A percentile compares a stretch with the other conserved stretches of the same genome.
Conservation (phyloP, 2,329 filamentous ascomycete species). For the Pseudocercospora fuligena region DNA sequence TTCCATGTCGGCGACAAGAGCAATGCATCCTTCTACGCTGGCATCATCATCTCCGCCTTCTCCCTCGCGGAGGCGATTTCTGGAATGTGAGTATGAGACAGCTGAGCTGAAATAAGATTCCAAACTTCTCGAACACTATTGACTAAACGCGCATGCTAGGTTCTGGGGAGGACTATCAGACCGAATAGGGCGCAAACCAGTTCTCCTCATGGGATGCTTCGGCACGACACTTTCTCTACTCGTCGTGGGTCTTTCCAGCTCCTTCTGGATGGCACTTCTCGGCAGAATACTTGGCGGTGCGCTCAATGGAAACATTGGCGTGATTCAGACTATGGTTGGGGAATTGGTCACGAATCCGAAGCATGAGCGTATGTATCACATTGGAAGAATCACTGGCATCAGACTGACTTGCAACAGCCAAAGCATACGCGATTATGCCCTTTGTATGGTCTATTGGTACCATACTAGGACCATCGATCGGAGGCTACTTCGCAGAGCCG, state of each 20-base stretch:
- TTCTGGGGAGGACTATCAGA: conserved; percentile 87
- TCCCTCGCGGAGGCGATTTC: conserved; percentile 81
- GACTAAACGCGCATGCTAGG: conserved; percentile 25
- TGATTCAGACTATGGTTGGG: conserved; percentile 81
- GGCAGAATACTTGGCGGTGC: conserved; percentile 79
- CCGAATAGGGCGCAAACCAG: conserved; percentile 80
- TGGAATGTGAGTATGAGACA: conserved; percentile 64
- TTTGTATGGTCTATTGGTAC: conserved; percentile 93
- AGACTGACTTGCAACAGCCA: conserved; percentile 56
- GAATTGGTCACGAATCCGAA: conserved; percentile 83
- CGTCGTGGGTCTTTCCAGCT: conserved; percentile 79
- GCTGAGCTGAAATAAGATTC: not conserved
- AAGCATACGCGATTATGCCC: conserved; percentile 89
- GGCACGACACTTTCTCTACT: conserved; percentile 84
- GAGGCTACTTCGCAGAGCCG: conserved; percentile 83
- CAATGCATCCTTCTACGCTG: conserved; percentile 86
- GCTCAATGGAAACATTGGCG: conserved; percentile 86
- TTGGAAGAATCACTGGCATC: not conserved
- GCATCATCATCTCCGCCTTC: conserved; percentile 84
- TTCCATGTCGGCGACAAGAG: conserved; percentile 72
- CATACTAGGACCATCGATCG: conserved; percentile 85
- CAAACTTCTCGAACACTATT: not conserved
- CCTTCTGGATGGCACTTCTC: conserved; percentile 80
- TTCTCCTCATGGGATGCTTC: conserved; percentile 77
- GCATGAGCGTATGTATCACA: conserved; percentile 72